Percentiles rank a stretch among this genome's conserved stretches.
Evolutionary conservation across 129 eudicot species (phyloP).

Genomic region (Chrysanthemum makinoi): DNA sequence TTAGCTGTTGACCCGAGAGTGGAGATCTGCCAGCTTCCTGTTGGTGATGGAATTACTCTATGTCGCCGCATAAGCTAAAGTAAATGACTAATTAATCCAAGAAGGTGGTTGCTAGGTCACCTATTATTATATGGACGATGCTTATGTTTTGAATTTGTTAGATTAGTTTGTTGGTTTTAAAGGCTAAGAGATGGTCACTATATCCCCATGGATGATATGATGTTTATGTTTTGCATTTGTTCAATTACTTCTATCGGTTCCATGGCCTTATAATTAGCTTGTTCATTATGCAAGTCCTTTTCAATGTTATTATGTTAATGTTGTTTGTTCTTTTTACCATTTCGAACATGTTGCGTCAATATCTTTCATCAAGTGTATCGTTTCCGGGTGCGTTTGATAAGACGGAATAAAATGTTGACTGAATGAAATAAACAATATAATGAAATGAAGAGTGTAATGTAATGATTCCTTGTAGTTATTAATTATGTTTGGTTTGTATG

Average conservation of each 20-base stretch:
- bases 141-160: conserved; percentile 4
- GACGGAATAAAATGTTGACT: too few relatives aligned
- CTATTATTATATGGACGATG: conserved; percentile 2
- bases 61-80: conserved; percentile 45
- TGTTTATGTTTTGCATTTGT: neutral
- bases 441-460: too few relatives aligned
- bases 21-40: conserved; percentile 52
- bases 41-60: conserved; percentile 55
- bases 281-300: conserved; percentile 4
- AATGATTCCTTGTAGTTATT: too few relatives aligned
- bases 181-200: too few relatives aligned
- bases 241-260: too few relatives aligned
- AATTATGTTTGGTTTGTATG: too few relatives aligned
- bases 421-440: too few relatives aligned
- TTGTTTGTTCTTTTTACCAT: too few relatives aligned
- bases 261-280: neutral
- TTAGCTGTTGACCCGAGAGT: conserved; percentile 51
- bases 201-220: neutral
- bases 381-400: too few relatives aligned
- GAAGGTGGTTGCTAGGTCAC: conserved; percentile 5
- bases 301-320: neutral
- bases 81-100: neutral
- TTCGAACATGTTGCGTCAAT: neutral
- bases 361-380: neutral
- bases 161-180: neutral